Evolutionary conservation across 108 stramenopile genomes (phyloP), one percentile per base, ranked within the genome.

Genomic region (Mayamaea pseudoterrestris): DNA sequence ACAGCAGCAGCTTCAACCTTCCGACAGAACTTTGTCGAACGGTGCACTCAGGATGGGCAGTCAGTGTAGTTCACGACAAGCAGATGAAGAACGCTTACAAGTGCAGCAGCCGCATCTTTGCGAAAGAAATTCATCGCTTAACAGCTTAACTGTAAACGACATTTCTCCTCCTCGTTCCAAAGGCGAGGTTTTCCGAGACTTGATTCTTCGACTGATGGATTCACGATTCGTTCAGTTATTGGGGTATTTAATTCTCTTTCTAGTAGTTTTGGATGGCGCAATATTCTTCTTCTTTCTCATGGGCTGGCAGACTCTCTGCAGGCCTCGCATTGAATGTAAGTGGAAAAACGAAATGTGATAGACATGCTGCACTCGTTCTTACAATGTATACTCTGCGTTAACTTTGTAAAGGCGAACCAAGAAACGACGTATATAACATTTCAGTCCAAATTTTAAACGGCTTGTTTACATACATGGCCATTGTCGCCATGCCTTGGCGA

Each of bases 201-300:
- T 13, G 17, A 13, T 49, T 4, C 35, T 61, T 6, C 24, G 31
- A 2, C 13, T 44, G 2, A 27, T 61, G 6, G 60, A 50, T 35
- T 18, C 29, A 5, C 27, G 12, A 46, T 8, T 54, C 42, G 20
- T 41, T 41, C 30, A 32, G 9, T 23, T n/a, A 30, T 24, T 56
- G 5, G 36, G 36, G 14, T 12, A 52, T 20, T 4, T 58, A 2
- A 51, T 58, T 16, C 14, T 65, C 5, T 14, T 58, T 9, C 5
- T 58, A 1, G 47, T 65, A 2, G 31, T 65, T 9, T 41, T 32
- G 3, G 57, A 58, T 24, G 63, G 63, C 6, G 63, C 63, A 2
- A 44, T 65, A 20, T 65, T 57, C 13, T 65, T 65, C 51, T 65
- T 57, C 27, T 47, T 65, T 22, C 22, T 65, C 9, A 13, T 65